Evolutionary conservation across 2,329 filamentous ascomycete species (phyloP), one percentile per base, ranked within the genome.

Genomic region (Diaporthe sp.): DNA sequence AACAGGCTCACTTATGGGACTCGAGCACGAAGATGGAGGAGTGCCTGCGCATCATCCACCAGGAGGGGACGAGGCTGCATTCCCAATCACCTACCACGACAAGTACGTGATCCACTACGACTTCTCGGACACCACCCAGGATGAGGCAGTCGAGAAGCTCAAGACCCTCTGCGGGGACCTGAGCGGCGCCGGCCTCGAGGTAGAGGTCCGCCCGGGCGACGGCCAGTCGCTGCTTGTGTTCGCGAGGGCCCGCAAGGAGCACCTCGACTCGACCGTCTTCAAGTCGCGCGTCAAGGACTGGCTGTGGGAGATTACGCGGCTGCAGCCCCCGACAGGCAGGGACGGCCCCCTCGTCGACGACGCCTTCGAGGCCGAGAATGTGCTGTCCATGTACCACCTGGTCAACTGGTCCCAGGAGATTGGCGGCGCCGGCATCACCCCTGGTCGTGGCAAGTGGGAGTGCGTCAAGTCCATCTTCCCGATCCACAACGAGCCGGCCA

Each of bases 371-470:
- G 90, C 93, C 25, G 94, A 95, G 81, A 88, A 94, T 58, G 86
- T 94, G 10, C 89, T 94, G 13, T 93, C 93, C 65, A 89, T 95
- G 60, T 92, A 94, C 80, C 91, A 94, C 76, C 89, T 94, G 61
- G 88, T 94, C 44, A 88, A 87, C 28, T 91, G 88, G 86, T 84
- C 88, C 25, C 88, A 88, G 78, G 84, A 88, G 31, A 84, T 91
- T 10, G 92, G 92, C 42, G 92, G 92, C 53, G 92, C 92, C 28
- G 91, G 89, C 2, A 89, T 93, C 75, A 92, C 90, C 0, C 90
- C 91, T 0, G 87, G 85, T 1, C 81, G 86, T 37, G 91, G 90
- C 0, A 86, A 89, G 75, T 93, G 92, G 91, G 82, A 90, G 77
- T 87, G 91, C 72, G 88, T 93, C 75, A 87, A 89, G 70, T 86